These are phyloP conservation scores for Starmerella bacillaris DNA, from an alignment of 805 yeast genomes.

Conservation along the genomic window DNA sequence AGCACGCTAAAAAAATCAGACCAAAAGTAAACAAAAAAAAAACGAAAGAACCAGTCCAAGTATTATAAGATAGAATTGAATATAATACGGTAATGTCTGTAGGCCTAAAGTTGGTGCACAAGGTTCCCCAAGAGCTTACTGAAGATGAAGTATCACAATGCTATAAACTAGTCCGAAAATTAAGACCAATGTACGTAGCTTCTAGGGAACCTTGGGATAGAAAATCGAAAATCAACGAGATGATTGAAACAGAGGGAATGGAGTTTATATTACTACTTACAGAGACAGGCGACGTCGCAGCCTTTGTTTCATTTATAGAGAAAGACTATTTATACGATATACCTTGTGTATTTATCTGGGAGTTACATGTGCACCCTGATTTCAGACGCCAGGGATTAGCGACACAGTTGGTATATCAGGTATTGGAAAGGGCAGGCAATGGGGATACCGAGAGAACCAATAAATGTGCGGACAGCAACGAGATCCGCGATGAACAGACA, in stretches of 20 bases:
- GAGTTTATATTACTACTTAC: slow-evolving; percentile 3
- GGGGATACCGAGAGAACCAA: no score
- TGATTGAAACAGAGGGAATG: slow-evolving; percentile 6
- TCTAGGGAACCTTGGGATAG: slow-evolving; percentile 11
- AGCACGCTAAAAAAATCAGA: no score
- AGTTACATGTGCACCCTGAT: slow-evolving; percentile 11
- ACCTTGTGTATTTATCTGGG: slow-evolving; percentile 9
- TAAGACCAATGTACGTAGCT: slow-evolving; percentile 6
- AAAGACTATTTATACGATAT: slow-evolving; percentile 3
- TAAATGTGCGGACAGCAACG: no score
- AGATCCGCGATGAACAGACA: no score
- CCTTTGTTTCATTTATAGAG: slow-evolving; percentile 8
- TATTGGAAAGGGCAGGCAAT: slow-evolving; percentile 1
- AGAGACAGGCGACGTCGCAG: slow-evolving; percentile 4
- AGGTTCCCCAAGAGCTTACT: no score
- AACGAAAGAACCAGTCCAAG: no score
- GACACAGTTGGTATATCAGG: slow-evolving; percentile 2
- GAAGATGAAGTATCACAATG: slow-evolving; percentile 8
- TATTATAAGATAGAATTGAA: no score
- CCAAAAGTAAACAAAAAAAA: no score
- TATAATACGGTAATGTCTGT: no score
- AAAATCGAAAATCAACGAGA: slow-evolving; percentile 5
- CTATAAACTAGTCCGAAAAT: slow-evolving; percentile 8
- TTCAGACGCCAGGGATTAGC: slow-evolving; percentile 10
- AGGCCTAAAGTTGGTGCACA: no score